Conservation (phyloP, 2,329 filamentous ascomycete genomes). For the Alternaria ethzedia region DNA sequence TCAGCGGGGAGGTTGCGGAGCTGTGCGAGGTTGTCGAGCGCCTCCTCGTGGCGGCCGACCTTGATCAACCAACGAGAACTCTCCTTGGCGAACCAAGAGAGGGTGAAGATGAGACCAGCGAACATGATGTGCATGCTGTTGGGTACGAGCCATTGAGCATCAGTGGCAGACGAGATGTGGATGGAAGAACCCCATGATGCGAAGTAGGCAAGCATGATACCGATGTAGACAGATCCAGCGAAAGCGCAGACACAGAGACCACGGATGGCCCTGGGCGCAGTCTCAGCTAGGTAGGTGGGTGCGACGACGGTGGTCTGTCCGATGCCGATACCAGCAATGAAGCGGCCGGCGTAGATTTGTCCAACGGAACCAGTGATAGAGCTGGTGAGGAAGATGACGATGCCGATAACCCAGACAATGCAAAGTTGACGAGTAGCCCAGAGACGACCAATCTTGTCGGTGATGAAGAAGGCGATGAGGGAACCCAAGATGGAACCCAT, state of each 20-base stretch:
- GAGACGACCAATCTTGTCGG: constrained; percentile 52
- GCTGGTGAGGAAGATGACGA: constrained; percentile 50
- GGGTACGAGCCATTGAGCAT: constrained; percentile 65
- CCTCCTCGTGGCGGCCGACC: constrained; percentile 65
- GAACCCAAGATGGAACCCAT: constrained; percentile 77
- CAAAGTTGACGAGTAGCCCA: constrained; percentile 54
- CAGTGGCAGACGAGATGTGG: constrained; percentile 56
- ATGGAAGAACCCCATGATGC: constrained; percentile 64
- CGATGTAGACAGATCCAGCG: constrained; percentile 74
- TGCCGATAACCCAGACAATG: constrained; percentile 50
- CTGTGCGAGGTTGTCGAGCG: constrained; percentile 61
- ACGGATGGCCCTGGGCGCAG: constrained; percentile 70
- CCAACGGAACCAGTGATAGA: constrained; percentile 46
- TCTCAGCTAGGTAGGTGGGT: constrained; percentile 76
- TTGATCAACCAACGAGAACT: constrained; percentile 76
- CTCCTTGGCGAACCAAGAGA: constrained; percentile 73
- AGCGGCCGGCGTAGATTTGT: constrained; percentile 69
- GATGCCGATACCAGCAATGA: constrained; percentile 70
- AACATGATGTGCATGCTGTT: constrained; percentile 81
- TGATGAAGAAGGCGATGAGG: constrained; percentile 63
- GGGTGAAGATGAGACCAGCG: constrained; percentile 71
- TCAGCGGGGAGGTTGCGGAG: constrained; percentile 66
- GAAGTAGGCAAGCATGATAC: constrained; percentile 81
- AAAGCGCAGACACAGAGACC: constrained; percentile 77
- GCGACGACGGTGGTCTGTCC: constrained; percentile 72